Evolutionary conservation across 305 asterid genomes (phyloP), one percentile per base, ranked within the genome.

Genomic region (Coffea humblotiana): DNA sequence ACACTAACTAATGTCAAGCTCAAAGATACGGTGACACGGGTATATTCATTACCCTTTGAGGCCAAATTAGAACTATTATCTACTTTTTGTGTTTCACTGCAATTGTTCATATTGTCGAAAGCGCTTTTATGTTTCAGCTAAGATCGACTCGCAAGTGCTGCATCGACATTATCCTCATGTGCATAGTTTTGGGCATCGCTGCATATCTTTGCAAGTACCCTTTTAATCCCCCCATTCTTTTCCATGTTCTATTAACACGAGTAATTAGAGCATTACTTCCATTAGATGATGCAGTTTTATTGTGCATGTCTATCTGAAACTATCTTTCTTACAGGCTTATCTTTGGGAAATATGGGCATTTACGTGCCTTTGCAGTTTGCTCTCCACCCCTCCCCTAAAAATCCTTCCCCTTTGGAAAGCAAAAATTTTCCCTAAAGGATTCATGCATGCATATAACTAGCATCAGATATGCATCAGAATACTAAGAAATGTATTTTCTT

Each of bases 181-280:
- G 94, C 74, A 72, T 93, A 78, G 91, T 93, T 82, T 94, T 91
- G 77, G 95, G 97, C 51, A 93, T 93, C 80, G 94, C 97, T 51
- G 97, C 94, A 80, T 93, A 93, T 84, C 76, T 91, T 12, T 93
- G 92, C 95, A 91, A 93, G 95, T 90, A 85, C 87, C 92, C 85
- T 79, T 70, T 72, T 15, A 5, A 0, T 19, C 6, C 1, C 2
- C 25, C 19, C 16, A 32, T 32, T 29, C 27, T 10, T 23, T 40
- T 69, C 27, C 23, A 54, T 54, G 23, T 16, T 19, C 61, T 54
- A 15, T 54, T 54, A 40, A 40, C 43, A 40, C 43, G 6, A 40
- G 6, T 2, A 54, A 14, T 54, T 54, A 54, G 23, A 14, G 61
- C 61, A 15, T 18, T 3, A 54, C 7, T 54, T 54, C 19, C 0